These are phyloP conservation scores for Dimargaris cristalligena DNA, from an alignment of 192 early-diverging fungal species.

Conservation along the genomic window DNA sequence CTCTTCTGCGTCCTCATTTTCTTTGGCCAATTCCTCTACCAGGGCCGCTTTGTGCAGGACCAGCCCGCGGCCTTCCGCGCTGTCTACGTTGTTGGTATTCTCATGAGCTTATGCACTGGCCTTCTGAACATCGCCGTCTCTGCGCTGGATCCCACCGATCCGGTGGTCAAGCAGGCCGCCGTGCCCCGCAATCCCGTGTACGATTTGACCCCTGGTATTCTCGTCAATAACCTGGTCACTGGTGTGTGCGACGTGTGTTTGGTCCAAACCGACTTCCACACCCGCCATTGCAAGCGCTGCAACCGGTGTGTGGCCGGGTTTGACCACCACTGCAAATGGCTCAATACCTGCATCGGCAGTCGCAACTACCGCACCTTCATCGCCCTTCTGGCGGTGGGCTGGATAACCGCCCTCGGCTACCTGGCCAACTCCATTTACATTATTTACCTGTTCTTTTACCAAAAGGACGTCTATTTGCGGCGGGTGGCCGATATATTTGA, in stretches of 20 bases:
- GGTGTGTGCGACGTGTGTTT: slow-evolving; percentile 23
- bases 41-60: slow-evolving; percentile 14
- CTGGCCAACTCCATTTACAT: slow-evolving; percentile 17
- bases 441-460: slow-evolving; percentile 11
- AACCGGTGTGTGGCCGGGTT: slow-evolving; percentile 30
- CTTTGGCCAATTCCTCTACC: slow-evolving; percentile 12
- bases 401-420: slow-evolving; percentile 13
- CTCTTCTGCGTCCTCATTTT: slow-evolving; percentile 11
- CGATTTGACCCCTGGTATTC: slow-evolving; percentile 19
- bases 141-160: slow-evolving; percentile 18
- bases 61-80: slow-evolving; percentile 10
- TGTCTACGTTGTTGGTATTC: slow-evolving; percentile 12
- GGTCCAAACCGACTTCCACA: slow-evolving; percentile 8
- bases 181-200: slow-evolving; percentile 17
- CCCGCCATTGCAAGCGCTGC: slow-evolving; percentile 32
- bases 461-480: slow-evolving; percentile 8
- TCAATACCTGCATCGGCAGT: slow-evolving; percentile 24
- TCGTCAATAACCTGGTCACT: slow-evolving; percentile 18
- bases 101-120: slow-evolving; percentile 12
- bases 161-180: slow-evolving; percentile 8
- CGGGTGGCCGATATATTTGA: slow-evolving; percentile 16
- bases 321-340: slow-evolving; percentile 28
- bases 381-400: slow-evolving; percentile 17
- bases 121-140: slow-evolving; percentile 14
- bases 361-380: slow-evolving; percentile 26